Evolutionary conservation across 1,139 yeast species (phyloP), one percentile per base, ranked within the genome.

Genomic region (Nadsonia commutata): DNA sequence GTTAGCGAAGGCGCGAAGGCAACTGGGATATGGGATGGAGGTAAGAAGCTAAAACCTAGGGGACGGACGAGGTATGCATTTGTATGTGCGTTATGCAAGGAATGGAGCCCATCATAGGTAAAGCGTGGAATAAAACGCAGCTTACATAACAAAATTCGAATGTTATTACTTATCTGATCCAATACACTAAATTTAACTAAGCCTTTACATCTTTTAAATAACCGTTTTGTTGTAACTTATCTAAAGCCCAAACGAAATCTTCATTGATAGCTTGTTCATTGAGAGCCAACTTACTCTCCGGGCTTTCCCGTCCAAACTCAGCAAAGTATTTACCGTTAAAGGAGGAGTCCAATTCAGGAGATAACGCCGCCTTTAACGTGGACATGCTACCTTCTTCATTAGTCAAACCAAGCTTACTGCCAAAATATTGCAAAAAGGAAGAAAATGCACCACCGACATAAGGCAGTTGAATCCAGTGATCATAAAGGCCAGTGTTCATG

Each of bases 381-480:
- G 33, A 16, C 33, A 27, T 27, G n/a, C 33, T 8, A 4, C 33
- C 33, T 27, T 27, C 33, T 27, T 27, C 33, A 27, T 27, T 27
- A 27, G 16, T 27, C 4, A 27, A 16, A 27, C 33, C 33, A 4
- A 27, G 13, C 13, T 6, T 6, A 13, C n/a, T 27, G 4, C 33
- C 33, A 27, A 27, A 27, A 16, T 27, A 13, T 16, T 27, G 8
- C 16, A 27, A 27, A 27, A 6, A 27, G 33, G 8, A 6, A 6
- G 33, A 27, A 27, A 27, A 27, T 3, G 13, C 5, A 4, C 33
- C 33, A 1, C 95, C 94, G 8, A 83, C 67, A 2, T 82, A 63
- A 0, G 94, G 94, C n/a, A 80, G 63, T 47, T 84, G 63, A 2
- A 90, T 80, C 77, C 86, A 80, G 58, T 80, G 80, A 37, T 80